Conservation (phyloP, 2,329 filamentous ascomycete species). For the Plenodomus biglobosus region DNA sequence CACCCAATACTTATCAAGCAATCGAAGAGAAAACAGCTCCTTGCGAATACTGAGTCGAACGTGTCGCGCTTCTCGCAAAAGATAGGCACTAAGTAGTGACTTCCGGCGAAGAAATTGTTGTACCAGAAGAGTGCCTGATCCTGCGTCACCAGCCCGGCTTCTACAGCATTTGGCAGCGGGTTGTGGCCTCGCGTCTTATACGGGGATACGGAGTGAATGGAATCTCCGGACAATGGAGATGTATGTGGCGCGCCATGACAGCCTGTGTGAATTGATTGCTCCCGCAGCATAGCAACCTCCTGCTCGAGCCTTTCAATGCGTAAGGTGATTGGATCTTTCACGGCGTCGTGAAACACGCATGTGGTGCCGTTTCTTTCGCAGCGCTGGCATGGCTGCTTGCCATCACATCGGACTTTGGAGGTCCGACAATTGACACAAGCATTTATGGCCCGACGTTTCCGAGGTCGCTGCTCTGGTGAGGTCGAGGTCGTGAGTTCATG, state of each 20-base stretch:
- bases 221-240: background rate
- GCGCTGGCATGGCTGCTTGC: conserved; percentile 34
- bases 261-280: conserved; percentile 11
- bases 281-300: conserved; percentile 21
- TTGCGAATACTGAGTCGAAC: conserved; percentile 48
- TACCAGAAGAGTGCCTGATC: conserved; percentile 31
- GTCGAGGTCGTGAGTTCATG: conserved; percentile 7
- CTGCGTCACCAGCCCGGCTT: conserved; percentile 28
- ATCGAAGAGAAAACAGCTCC: conserved; percentile 56
- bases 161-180: conserved; percentile 22
- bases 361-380: conserved; percentile 26
- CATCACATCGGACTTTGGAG: conserved; percentile 40
- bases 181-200: conserved; percentile 2
- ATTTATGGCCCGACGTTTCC: conserved; percentile 40
- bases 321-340: conserved; percentile 25
- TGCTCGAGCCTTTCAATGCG: conserved; percentile 33
- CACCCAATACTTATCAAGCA: conserved; percentile 57
- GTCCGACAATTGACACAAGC: conserved; percentile 35
- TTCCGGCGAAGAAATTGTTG: conserved; percentile 37
- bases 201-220: background rate
- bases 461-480: conserved; percentile 8
- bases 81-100: conserved; percentile 53
- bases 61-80: conserved; percentile 52
- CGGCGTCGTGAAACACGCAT: conserved; percentile 32
- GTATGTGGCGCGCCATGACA: background rate